Base-by-base conservation (phyloP, 1,284 basidiomycete species). In the Ustilago xerochloae region DNA sequence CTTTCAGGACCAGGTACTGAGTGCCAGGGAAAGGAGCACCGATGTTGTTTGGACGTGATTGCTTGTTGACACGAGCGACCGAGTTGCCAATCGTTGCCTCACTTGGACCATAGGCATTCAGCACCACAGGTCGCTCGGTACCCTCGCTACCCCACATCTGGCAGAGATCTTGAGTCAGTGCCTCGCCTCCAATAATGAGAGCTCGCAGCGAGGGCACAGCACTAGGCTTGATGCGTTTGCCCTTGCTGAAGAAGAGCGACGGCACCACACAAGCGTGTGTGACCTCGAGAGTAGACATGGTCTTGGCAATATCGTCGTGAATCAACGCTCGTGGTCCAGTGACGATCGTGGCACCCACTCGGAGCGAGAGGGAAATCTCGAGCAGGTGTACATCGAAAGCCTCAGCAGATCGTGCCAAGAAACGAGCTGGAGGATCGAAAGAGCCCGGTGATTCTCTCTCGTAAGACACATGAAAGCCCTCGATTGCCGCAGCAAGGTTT, bases 371-470 rank as follows among this genome's bases (percentile, higher is more conserved):
- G 54, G 84, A 80, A 32, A 79, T 68, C 67, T 85, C 84, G 28
- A 82, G 63, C 22, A 85, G 66, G 36, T 83, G 82, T 4, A 84
- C 82, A 52, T 85, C 84, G 49, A 83, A 83, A 0, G 81, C 79
- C 46, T 83, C 81, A 2, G 81, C 76, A 6, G 79, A 81, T 8
- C 81, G 74, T 4, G 81, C 81, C n/a, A 83, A 63, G 59, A 79
- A 81, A 24, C 81, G 78, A 4, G 74, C 72, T 16, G 47, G 45
- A 24, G 43, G 20, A 15, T 51, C 33, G 47, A 79, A 64, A 1
- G 77, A 69, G 20, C 68, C 68, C 0, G 80, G 80, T 8, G 66
- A 69, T 10, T 75, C 72, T 7, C 43, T n/a, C 32, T 79, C 78
- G 47, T 78, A 76, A 8, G 60, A 47, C 6, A 35, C 32, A 8